Evolutionary conservation across 2,329 filamentous ascomycete genomes (phyloP).

Genomic region (Ceratocystis albifundus): DNA sequence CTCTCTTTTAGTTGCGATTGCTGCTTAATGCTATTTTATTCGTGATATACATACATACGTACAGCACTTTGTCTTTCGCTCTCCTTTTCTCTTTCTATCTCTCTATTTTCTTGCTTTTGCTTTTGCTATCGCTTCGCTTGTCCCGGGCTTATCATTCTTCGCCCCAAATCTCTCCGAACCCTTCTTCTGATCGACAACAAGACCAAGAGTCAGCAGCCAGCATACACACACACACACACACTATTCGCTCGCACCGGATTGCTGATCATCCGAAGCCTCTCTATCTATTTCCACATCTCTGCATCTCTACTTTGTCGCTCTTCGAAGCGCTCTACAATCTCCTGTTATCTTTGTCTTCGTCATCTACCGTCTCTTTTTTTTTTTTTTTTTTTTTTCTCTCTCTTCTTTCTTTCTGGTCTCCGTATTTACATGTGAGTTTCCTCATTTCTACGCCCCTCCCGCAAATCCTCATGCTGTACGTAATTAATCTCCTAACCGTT

Average conservation of each 20-base stretch:
- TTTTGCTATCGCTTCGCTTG: background rate
- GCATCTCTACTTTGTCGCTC: background rate
- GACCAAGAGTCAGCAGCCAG: background rate
- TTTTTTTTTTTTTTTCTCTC: background rate
- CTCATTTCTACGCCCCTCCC: background rate
- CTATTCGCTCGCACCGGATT: background rate
- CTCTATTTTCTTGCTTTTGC: background rate
- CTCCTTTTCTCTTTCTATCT: background rate
- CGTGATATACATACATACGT: conserved; percentile 8
- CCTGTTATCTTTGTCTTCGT: background rate
- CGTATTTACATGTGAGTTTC: background rate
- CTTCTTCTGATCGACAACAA: background rate
- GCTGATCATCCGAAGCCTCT: background rate
- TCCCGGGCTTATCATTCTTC: background rate
- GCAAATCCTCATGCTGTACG: conserved; percentile 5
- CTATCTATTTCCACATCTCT: background rate
- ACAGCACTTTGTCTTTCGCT: conserved; percentile 8
- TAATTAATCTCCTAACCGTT: conserved; percentile 6
- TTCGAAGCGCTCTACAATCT: background rate
- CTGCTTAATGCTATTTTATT: background rate
- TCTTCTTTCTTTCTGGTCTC: background rate
- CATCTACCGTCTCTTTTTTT: background rate
- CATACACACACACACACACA: background rate
- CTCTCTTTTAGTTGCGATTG: background rate
- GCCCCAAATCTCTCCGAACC: background rate